Evolutionary conservation across 495 filamentous ascomycete species (phyloP).

Genomic region (Lichina pygmaea): DNA sequence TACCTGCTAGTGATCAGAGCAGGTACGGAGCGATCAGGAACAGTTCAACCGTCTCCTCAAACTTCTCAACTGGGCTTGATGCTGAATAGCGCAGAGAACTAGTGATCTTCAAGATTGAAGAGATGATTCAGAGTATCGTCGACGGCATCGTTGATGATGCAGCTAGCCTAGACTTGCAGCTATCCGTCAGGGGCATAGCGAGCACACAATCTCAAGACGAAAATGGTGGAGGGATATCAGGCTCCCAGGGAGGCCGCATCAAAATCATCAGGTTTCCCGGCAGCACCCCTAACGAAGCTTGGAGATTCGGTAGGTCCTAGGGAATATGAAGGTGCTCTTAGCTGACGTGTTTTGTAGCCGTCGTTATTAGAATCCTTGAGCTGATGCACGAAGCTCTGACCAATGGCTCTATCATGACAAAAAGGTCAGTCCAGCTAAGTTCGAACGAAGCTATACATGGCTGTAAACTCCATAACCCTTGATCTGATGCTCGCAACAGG

Average conservation of each 20-base stretch:
- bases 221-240: not conserved
- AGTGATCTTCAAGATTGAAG: conserved; percentile 23
- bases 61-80: too few relatives aligned
- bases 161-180: conserved; percentile 19
- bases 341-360: conserved; percentile 14
- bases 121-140: conserved; percentile 21
- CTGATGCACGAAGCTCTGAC: conserved; percentile 41
- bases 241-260: not conserved
- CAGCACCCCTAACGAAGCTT: conserved; percentile 27
- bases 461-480: not conserved
- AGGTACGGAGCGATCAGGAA: too few relatives aligned
- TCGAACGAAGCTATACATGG: not conserved
- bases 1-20: too few relatives aligned
- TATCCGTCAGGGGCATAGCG: conserved; percentile 9
- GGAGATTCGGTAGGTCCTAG: conserved; percentile 30
- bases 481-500: conserved; percentile 16
- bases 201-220: not conserved
- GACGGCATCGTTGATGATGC: conserved; percentile 18
- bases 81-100: not conserved
- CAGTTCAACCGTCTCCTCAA: too few relatives aligned
- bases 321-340: not conserved
- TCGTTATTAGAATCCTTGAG: conserved; percentile 39
- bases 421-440: conserved; percentile 25
- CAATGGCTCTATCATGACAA: conserved; percentile 36
- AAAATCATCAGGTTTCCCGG: conserved; percentile 26